phyloP scores from a whole-genome alignment of 2,329 filamentous ascomycete species.

The Berkeleyomyces basicola region DNA sequence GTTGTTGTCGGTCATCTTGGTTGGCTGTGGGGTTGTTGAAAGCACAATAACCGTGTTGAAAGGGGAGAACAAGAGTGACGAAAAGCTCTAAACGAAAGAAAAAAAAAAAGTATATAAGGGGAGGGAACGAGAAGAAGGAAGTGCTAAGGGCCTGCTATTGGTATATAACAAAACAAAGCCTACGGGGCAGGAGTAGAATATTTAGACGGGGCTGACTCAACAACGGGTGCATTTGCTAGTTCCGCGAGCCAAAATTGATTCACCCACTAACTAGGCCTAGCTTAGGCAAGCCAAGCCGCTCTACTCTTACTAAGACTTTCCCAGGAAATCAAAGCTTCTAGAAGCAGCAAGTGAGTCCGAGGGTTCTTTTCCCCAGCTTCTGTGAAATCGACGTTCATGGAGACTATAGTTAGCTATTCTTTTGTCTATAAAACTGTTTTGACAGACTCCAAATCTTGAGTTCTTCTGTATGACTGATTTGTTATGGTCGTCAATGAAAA shows the following conservation, averaged over 20 bases:
- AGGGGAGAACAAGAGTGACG: not conserved
- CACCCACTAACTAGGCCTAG: constrained; percentile 4
- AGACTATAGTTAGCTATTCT: too few relatives aligned
- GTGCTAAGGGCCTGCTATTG: not conserved
- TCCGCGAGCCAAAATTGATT: not conserved
- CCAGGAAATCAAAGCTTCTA: not conserved
- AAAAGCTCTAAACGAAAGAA: not conserved
- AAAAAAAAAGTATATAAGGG: not conserved
- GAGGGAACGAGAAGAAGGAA: not conserved
- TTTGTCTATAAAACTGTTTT: too few relatives aligned
- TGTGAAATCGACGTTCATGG: not conserved
- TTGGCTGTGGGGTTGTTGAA: constrained; percentile 3
- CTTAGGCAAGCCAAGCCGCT: not conserved
- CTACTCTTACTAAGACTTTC: not conserved
- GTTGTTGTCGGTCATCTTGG: constrained; percentile 10
- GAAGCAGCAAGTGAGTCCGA: not conserved
- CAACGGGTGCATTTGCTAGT: not conserved
- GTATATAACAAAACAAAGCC: not conserved
- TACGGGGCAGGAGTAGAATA: not conserved
- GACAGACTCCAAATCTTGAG: too few relatives aligned
- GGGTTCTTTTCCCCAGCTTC: not conserved
- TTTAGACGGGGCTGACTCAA: constrained; percentile 1
- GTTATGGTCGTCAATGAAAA: not conserved
- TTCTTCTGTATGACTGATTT: not conserved
- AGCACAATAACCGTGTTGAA: not conserved